A percentile compares a stretch with the other conserved stretches of the same genome.
Evolutionary conservation across 257 asterid genomes (phyloP).

Genomic region (Linaria vulgaris): DNA sequence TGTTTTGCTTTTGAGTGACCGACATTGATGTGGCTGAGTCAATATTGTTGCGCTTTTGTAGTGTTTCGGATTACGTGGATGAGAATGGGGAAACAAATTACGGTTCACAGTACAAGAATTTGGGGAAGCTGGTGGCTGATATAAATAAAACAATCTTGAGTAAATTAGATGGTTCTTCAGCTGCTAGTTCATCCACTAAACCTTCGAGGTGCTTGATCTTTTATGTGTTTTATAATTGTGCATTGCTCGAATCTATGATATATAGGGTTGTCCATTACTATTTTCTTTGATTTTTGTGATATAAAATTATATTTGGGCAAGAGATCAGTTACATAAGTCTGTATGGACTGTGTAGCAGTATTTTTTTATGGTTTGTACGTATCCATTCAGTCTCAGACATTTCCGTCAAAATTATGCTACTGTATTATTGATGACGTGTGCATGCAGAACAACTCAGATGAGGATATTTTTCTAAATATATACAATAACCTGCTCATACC

Average conservation of each 20-base stretch:
- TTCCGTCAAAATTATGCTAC: too few relatives aligned
- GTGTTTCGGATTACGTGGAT: conserved; percentile 38
- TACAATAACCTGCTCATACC: too few relatives aligned
- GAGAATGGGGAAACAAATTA: conserved; percentile 36
- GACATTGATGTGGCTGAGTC: not conserved
- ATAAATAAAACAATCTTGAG: conserved; percentile 31
- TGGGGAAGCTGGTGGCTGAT: conserved; percentile 44
- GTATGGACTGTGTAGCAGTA: not conserved
- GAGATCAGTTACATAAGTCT: too few relatives aligned
- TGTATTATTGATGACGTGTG: too few relatives aligned
- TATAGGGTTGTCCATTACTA: not conserved
- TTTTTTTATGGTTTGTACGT: not conserved
- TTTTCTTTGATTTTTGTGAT: not conserved
- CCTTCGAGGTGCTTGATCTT: conserved; percentile 30
- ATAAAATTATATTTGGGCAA: not conserved
- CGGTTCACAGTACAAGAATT: conserved; percentile 40
- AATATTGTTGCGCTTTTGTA: conserved; percentile 8
- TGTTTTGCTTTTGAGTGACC: not conserved
- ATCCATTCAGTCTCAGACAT: too few relatives aligned
- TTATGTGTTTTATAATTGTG: not conserved
- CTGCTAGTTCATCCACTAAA: conserved; percentile 29
- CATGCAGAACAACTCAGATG: too few relatives aligned
- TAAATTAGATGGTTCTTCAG: conserved; percentile 29
- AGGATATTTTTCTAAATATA: too few relatives aligned
- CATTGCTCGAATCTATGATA: not conserved